phyloP scores from a whole-genome alignment of 2,329 filamentous ascomycete species.

The Fusarium multiceps region DNA sequence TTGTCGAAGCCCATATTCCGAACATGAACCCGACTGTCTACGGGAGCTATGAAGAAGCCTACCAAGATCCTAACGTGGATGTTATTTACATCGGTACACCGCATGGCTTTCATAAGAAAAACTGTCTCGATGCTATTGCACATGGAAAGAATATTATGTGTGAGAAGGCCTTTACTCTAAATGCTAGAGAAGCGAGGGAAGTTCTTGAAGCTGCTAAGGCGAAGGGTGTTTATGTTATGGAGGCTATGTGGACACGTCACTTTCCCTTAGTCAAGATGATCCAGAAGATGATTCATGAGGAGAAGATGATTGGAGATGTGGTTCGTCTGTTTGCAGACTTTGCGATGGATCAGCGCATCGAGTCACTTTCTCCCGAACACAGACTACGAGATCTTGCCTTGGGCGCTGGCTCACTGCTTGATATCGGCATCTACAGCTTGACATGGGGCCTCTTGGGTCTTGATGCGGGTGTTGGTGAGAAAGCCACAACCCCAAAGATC shows the following conservation, averaged over 20 bases:
- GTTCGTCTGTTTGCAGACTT: slow-evolving; percentile 56
- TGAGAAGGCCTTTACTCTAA: slow-evolving; percentile 59
- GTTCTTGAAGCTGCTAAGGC: slow-evolving; percentile 54
- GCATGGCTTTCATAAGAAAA: slow-evolving; percentile 57
- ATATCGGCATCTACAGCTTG: slow-evolving; percentile 58
- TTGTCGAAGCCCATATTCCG: slow-evolving; percentile 13
- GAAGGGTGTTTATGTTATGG: slow-evolving; percentile 57
- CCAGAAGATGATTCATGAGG: slow-evolving; percentile 51
- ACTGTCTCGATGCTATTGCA: slow-evolving; percentile 56
- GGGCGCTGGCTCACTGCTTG: slow-evolving; percentile 56
- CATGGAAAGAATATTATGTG: slow-evolving; percentile 58
- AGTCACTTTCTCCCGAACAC: slow-evolving; percentile 46
- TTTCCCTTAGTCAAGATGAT: slow-evolving; percentile 53
- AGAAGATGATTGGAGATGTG: slow-evolving; percentile 55
- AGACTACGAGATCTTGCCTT: slow-evolving; percentile 53
- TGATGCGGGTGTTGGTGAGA: slow-evolving; percentile 45
- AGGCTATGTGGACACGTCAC: slow-evolving; percentile 60
- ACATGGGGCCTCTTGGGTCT: slow-evolving; percentile 54
- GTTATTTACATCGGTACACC: slow-evolving; percentile 60
- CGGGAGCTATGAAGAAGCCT: slow-evolving; percentile 54
- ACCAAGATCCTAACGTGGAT: slow-evolving; percentile 56
- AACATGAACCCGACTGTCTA: slow-evolving; percentile 49
- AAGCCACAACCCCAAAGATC: slow-evolving; percentile 50
- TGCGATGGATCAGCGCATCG: slow-evolving; percentile 51
- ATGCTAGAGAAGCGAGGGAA: slow-evolving; percentile 53